A percentile compares a stretch with the other conserved stretches of the same genome.
Evolutionary conservation across 495 filamentous ascomycete genomes (phyloP).

Genomic region (Penicillium silybi): DNA sequence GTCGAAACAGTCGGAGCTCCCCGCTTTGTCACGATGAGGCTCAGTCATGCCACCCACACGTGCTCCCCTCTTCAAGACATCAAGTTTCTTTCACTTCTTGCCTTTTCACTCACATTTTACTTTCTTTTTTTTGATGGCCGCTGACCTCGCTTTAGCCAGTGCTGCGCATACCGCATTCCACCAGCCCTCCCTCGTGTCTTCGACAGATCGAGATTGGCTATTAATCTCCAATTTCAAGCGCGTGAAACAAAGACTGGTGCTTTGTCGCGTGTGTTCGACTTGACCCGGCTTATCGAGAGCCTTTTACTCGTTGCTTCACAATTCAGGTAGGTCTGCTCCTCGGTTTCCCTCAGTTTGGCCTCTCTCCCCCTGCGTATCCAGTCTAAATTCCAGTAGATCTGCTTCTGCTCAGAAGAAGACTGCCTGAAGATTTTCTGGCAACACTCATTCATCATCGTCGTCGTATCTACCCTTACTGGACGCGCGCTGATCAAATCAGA

Average conservation of each 20-base stretch:
- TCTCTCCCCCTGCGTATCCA: not conserved
- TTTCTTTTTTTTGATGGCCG: not conserved
- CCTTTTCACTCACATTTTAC: not conserved
- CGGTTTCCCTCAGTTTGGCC: not conserved
- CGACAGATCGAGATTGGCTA: constrained; percentile 11
- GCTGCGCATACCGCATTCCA: constrained; percentile 17
- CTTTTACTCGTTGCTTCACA: not conserved
- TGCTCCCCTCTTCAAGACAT: not conserved
- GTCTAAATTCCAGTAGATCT: not conserved
- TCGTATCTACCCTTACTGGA: not conserved
- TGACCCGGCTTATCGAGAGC: constrained; percentile 1
- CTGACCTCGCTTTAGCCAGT: not conserved
- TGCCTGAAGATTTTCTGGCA: not conserved
- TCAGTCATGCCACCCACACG: constrained; percentile 22
- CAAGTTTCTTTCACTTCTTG: not conserved
- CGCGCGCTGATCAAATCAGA: constrained; percentile 4
- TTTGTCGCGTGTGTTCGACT: constrained; percentile 13
- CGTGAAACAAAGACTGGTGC: constrained; percentile 21
- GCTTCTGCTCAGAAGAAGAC: not conserved
- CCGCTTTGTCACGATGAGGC: constrained; percentile 16
- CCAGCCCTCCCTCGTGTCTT: constrained; percentile 10
- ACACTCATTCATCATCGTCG: not conserved
- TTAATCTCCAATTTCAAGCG: constrained; percentile 5
- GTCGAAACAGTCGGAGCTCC: constrained; percentile 2
- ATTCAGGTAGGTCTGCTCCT: constrained; percentile 10